phyloP scores from a whole-genome alignment of 352 stramenopile species.

The Pythium utonaiense region DNA sequence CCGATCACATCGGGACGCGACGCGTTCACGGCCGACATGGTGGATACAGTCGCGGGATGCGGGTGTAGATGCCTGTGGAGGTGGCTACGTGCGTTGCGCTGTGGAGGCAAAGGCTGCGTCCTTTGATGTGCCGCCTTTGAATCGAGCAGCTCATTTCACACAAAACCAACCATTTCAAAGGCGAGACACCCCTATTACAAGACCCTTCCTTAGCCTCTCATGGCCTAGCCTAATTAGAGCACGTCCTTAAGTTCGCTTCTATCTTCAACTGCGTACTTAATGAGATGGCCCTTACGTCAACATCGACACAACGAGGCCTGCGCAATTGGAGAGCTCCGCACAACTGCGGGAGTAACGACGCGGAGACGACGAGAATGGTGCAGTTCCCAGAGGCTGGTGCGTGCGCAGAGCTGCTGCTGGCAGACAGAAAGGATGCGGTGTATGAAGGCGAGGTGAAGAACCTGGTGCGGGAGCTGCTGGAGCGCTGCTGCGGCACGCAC shows the following conservation, averaged over 20 bases:
- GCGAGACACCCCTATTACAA: constrained; percentile 16
- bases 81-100: background rate
- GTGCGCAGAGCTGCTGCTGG: constrained; percentile 73
- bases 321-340: background rate
- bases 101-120: constrained; percentile 1
- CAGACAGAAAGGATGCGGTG: constrained; percentile 66
- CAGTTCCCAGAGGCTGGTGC: constrained; percentile 54
- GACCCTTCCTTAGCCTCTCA: background rate
- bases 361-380: constrained; percentile 11
- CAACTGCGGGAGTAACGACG: background rate
- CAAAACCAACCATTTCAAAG: constrained; percentile 27
- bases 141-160: constrained; percentile 8
- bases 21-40: constrained; percentile 66
- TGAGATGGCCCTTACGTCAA: constrained; percentile 12
- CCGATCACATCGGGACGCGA: constrained; percentile 84
- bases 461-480: constrained; percentile 66
- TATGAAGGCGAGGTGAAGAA: constrained; percentile 76
- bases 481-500: constrained; percentile 63
- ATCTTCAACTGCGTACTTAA: constrained; percentile 21
- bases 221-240: constrained; percentile 1
- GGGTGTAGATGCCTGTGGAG: background rate
- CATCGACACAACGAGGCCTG: background rate
- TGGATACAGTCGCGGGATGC: background rate
- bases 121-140: constrained; percentile 19
- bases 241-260: constrained; percentile 18